A percentile compares a stretch with the other conserved stretches of the same genome.
Conservation (phyloP, 805 yeast species). For the Sugiyamaella americana region DNA sequence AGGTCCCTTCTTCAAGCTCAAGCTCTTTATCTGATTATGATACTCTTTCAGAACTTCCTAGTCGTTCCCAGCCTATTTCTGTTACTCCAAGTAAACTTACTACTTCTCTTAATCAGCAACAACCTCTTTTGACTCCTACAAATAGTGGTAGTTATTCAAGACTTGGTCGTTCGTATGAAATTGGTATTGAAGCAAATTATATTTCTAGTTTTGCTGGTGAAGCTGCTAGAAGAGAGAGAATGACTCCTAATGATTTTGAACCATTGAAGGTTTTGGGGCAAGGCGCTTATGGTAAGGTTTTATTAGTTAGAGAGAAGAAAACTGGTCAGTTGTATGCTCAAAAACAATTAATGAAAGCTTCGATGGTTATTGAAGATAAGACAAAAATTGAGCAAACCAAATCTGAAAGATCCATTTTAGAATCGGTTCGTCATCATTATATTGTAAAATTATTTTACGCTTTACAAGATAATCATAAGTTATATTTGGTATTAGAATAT, state of each 20-base stretch:
- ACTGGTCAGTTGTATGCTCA: slow-evolving; percentile 73
- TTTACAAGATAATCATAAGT: slow-evolving; percentile 69
- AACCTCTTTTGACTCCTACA: not conserved
- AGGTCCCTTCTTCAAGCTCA: not conserved
- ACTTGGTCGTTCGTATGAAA: slow-evolving; percentile 46
- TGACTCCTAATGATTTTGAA: slow-evolving; percentile 49
- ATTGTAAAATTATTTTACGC: slow-evolving; percentile 80
- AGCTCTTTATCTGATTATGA: slow-evolving; percentile 1
- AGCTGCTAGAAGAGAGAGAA: slow-evolving; percentile 17
- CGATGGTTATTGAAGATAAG: slow-evolving; percentile 54
- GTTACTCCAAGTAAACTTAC: slow-evolving; percentile 8
- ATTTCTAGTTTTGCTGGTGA: slow-evolving; percentile 24
- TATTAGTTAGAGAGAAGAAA: slow-evolving; percentile 59
- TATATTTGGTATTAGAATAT: slow-evolving; percentile 71
- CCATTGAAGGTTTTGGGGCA: slow-evolving; percentile 74
- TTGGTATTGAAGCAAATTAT: slow-evolving; percentile 41
- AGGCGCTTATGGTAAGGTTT: slow-evolving; percentile 86
- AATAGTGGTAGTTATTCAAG: slow-evolving; percentile 16
- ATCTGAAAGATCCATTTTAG: slow-evolving; percentile 70
- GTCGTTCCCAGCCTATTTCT: slow-evolving; percentile 7
- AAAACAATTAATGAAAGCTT: slow-evolving; percentile 78
- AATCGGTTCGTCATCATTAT: slow-evolving; percentile 68
- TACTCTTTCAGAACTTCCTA: not conserved
- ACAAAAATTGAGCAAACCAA: slow-evolving; percentile 72
- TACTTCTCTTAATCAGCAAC: not conserved